Percentiles rank a stretch among this genome's conserved stretches.
phyloP scores from a whole-genome alignment of 148 eudicot genomes.

The Rheum nobile region DNA sequence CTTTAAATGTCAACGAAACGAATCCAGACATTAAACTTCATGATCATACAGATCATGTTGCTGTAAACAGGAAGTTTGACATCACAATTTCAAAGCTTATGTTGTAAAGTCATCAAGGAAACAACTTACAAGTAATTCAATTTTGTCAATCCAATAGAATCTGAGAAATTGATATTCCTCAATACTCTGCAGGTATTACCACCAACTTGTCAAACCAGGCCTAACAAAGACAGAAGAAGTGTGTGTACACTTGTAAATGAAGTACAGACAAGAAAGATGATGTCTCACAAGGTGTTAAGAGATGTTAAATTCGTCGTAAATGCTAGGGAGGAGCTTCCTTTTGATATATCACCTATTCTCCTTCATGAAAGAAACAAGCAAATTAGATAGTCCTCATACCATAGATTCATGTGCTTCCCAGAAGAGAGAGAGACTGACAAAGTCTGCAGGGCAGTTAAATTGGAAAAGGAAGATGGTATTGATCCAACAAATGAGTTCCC shows the following conservation, averaged over 20 bases:
- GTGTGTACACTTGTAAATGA: not conserved
- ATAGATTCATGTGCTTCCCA: too few relatives aligned
- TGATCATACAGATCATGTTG: not conserved
- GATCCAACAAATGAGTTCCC: conserved; percentile 53
- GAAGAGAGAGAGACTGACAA: conserved; percentile 34
- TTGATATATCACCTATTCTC: conserved; percentile 14
- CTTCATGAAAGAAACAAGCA: conserved; percentile 5
- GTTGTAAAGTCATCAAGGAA: not conserved
- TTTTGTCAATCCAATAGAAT: conserved; percentile 33
- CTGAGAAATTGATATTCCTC: conserved; percentile 62
- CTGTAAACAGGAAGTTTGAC: not conserved
- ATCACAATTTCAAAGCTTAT: not conserved
- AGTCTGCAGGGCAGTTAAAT: conserved; percentile 27
- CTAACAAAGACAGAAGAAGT: not conserved
- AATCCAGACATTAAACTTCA: not conserved
- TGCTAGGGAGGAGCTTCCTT: conserved; percentile 12
- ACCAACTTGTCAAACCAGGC: not conserved
- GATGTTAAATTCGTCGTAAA: conserved; percentile 6
- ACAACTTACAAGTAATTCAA: conserved; percentile 51
- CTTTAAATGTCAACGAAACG: not conserved
- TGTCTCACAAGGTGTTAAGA: conserved; percentile 6
- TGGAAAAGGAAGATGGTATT: conserved; percentile 43
- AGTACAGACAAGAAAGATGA: not conserved
- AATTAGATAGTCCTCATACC: not conserved
- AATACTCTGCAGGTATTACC: conserved; percentile 32